These are phyloP conservation scores for Rosa chinensis DNA, from an alignment of 306 rosid genomes.

Conservation along the genomic window DNA sequence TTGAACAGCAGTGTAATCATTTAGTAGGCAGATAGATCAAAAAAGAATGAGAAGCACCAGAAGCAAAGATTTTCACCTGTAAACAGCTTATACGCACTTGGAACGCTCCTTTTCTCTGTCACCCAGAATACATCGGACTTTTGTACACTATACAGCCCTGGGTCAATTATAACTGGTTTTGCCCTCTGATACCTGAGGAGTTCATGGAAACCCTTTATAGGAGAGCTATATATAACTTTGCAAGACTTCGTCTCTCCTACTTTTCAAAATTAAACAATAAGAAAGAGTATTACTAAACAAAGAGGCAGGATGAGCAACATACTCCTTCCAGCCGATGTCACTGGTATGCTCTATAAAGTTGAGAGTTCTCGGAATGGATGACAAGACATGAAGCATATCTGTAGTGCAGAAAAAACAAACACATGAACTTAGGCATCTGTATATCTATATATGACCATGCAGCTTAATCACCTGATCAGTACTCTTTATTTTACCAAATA, in stretches of 20 bases:
- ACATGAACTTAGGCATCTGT: constrained; percentile 5
- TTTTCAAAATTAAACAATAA: constrained; percentile 5
- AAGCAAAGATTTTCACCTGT: constrained; percentile 47
- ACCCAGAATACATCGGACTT: constrained; percentile 79
- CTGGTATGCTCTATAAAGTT: constrained; percentile 77
- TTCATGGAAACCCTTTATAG: constrained; percentile 13
- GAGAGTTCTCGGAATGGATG: constrained; percentile 59
- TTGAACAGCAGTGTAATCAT: not conserved
- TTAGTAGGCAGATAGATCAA: not conserved
- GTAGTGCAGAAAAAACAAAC: constrained; percentile 28
- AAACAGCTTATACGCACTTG: constrained; percentile 70
- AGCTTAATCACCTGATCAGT: not conserved
- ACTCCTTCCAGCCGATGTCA: constrained; percentile 98
- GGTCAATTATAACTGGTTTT: constrained; percentile 75
- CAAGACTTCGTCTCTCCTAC: constrained; percentile 11
- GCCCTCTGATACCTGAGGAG: constrained; percentile 66
- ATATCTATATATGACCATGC: constrained; percentile 1
- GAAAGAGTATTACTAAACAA: constrained; percentile 8
- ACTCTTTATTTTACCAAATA: not conserved
- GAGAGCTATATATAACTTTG: constrained; percentile 1
- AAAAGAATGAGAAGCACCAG: constrained; percentile 6
- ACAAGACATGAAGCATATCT: constrained; percentile 70
- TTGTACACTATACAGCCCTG: constrained; percentile 60
- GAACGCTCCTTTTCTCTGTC: constrained; percentile 61
- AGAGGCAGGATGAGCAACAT: constrained; percentile 30